Percentiles rank a stretch among this genome's conserved stretches.
Conservation (phyloP, 2,329 filamentous ascomycete species). For the Aspergillus sclerotialis region DNA sequence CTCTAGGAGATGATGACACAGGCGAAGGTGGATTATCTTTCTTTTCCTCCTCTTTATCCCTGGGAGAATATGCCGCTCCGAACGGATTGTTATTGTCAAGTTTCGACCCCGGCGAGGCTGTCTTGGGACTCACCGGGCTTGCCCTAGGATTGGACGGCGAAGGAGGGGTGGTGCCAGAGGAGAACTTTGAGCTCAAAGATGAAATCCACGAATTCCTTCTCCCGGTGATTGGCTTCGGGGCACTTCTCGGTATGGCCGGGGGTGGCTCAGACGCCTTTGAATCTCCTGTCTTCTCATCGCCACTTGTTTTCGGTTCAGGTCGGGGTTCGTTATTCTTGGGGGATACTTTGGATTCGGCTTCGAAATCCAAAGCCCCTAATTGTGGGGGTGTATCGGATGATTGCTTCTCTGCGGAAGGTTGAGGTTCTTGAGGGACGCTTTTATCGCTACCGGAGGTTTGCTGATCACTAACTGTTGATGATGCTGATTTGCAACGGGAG, state of each 20-base stretch:
- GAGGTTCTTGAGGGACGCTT: constrained; percentile 11
- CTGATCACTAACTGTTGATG: constrained; percentile 24
- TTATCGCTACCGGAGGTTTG: constrained; percentile 15
- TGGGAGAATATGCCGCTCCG: constrained; percentile 34
- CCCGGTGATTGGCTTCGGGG: constrained; percentile 32
- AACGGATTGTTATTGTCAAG: constrained; percentile 39
- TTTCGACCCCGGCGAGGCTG: constrained; percentile 24
- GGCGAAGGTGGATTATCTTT: constrained; percentile 26
- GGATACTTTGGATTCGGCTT: constrained; percentile 14
- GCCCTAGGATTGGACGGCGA: constrained; percentile 28
- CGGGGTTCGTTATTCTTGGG: constrained; percentile 10
- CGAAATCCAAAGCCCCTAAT: constrained; percentile 3
- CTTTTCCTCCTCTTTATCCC: constrained; percentile 38
- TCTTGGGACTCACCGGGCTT: constrained; percentile 20
- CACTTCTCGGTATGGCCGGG: constrained; percentile 17
- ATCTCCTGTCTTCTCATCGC: constrained; percentile 14
- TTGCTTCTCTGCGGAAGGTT: constrained; percentile 16
- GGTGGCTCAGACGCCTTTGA: constrained; percentile 15
- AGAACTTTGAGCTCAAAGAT: constrained; percentile 88
- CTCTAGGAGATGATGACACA: constrained; percentile 63
- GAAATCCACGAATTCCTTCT: constrained; percentile 84
- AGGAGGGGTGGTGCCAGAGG: constrained; percentile 45
- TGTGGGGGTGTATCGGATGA: background rate
- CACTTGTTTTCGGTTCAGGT: constrained; percentile 11
- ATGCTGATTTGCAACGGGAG: constrained; percentile 29